Conservation (phyloP, 192 early-diverging fungal species). For the Coemansia sp. region DNA sequence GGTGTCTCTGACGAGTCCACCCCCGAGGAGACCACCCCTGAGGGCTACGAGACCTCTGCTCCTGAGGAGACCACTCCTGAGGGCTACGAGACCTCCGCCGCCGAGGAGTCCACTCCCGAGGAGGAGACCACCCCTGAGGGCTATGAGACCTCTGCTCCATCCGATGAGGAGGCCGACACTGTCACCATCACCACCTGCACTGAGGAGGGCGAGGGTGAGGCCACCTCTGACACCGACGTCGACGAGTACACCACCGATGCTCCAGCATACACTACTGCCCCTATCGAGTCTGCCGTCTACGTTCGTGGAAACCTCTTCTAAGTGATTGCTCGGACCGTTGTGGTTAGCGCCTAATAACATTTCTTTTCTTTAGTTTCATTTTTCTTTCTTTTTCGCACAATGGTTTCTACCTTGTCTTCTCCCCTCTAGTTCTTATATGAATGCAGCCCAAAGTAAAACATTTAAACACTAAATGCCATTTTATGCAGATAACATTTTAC, state of each 20-base stretch:
- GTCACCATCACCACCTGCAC: neutral
- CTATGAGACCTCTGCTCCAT: neutral
- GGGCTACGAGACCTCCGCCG: neutral
- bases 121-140: neutral
- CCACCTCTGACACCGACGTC: constrained; percentile 2
- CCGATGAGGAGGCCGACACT: neutral
- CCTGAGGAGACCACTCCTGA: constrained; percentile 1
- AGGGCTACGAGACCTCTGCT: neutral
- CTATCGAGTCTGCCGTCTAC: constrained; percentile 25
- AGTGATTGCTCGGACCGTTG: constrained; percentile 21
- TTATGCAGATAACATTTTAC: neutral
- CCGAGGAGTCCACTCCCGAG: constrained; percentile 4
- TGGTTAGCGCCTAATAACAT: constrained; percentile 35
- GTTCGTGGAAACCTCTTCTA: constrained; percentile 36
- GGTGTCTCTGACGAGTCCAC: constrained; percentile 5
- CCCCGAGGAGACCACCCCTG: constrained; percentile 7
- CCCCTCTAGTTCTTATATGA: neutral
- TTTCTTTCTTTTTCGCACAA: constrained; percentile 3
- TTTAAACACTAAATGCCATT: neutral
- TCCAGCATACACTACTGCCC: neutral
- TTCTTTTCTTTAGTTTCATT: constrained; percentile 5
- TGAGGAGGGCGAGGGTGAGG: neutral
- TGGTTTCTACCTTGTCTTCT: constrained; percentile 16
- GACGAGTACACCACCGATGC: constrained; percentile 14
- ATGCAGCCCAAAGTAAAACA: constrained; percentile 7